Conservation (phyloP, 768 basidiomycete genomes). For the Melanogaster broomeanus region DNA sequence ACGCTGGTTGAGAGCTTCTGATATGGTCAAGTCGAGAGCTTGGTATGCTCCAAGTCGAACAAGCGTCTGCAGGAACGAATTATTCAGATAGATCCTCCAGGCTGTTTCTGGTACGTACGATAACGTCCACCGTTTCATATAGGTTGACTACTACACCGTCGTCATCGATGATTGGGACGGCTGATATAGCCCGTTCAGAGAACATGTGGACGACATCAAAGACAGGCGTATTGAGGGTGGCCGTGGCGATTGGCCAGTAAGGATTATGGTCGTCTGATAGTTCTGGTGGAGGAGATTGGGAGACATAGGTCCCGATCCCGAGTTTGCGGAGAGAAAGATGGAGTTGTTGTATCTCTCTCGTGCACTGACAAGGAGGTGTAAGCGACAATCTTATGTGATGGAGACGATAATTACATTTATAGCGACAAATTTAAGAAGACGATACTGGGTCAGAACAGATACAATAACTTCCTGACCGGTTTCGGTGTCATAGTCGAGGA, state of each 20-base stretch:
- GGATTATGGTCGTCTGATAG: conserved; percentile 60
- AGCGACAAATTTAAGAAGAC: conserved; percentile 96
- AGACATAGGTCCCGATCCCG: conserved; percentile 92
- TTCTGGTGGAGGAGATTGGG: conserved; percentile 47
- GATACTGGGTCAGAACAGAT: conserved; percentile 94
- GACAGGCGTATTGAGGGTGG: conserved; percentile 86
- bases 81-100: conserved; percentile 3
- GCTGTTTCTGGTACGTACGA: conserved; percentile 48
- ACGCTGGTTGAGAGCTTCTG: conserved; percentile 88
- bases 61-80: conserved; percentile 63
- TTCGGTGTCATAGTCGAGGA: conserved; percentile 91
- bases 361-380: conserved; percentile 56
- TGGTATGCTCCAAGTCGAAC: conserved; percentile 94
- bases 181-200: conserved; percentile 91
- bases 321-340: conserved; percentile 81
- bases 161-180: conserved; percentile 94
- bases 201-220: conserved; percentile 99
- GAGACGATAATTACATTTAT: conserved; percentile 71
- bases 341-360: conserved; percentile 78
- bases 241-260: conserved; percentile 90
- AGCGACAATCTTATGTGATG: conserved; percentile 4
- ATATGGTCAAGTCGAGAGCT: conserved; percentile 91
- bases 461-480: conserved; percentile 96
- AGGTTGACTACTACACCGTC: conserved; percentile 93
- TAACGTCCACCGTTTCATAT: conserved; percentile 99